These are phyloP conservation scores for Ambispora gerdemannii DNA, from an alignment of 192 early-diverging fungal genomes.

Conservation along the genomic window DNA sequence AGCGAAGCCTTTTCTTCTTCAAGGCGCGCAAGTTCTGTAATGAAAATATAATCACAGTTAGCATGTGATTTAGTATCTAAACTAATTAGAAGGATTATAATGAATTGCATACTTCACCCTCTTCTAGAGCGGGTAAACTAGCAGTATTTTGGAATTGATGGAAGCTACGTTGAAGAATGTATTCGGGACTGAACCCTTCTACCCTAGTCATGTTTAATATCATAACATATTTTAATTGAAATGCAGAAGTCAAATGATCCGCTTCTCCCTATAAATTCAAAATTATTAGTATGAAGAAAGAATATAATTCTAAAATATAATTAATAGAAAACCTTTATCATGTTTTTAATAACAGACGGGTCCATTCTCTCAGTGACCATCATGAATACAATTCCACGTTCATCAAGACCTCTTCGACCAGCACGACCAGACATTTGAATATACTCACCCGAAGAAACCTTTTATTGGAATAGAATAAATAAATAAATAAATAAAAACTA, in stretches of 20 bases:
- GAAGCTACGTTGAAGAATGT: slow-evolving; percentile 88
- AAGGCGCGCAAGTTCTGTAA: slow-evolving; percentile 52
- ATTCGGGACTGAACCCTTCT: slow-evolving; percentile 90
- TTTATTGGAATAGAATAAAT: not conserved
- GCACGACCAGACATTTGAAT: slow-evolving; percentile 99
- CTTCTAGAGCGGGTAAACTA: slow-evolving; percentile 72
- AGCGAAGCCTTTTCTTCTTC: slow-evolving; percentile 53
- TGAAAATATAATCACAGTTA: not conserved
- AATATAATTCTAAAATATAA: not conserved
- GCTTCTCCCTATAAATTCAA: slow-evolving; percentile 56
- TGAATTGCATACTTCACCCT: slow-evolving; percentile 36
- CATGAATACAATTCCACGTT: slow-evolving; percentile 94
- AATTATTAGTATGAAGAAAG: not conserved
- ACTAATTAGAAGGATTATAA: not conserved
- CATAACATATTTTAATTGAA: slow-evolving; percentile 97
- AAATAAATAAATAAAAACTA: not conserved
- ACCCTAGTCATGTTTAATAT: slow-evolving; percentile 92
- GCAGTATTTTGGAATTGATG: slow-evolving; percentile 89
- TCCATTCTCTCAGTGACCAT: slow-evolving; percentile 97
- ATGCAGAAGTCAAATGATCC: slow-evolving; percentile 87
- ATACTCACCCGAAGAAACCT: slow-evolving; percentile 85
- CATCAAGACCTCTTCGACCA: slow-evolving; percentile 94
- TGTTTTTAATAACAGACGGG: slow-evolving; percentile 82
- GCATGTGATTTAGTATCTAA: not conserved
- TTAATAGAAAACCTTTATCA: slow-evolving; percentile 70